Evolutionary conservation across 2,329 filamentous ascomycete genomes (phyloP), one percentile per base, ranked within the genome.

Genomic region (Pestalotiopsis sp.): DNA sequence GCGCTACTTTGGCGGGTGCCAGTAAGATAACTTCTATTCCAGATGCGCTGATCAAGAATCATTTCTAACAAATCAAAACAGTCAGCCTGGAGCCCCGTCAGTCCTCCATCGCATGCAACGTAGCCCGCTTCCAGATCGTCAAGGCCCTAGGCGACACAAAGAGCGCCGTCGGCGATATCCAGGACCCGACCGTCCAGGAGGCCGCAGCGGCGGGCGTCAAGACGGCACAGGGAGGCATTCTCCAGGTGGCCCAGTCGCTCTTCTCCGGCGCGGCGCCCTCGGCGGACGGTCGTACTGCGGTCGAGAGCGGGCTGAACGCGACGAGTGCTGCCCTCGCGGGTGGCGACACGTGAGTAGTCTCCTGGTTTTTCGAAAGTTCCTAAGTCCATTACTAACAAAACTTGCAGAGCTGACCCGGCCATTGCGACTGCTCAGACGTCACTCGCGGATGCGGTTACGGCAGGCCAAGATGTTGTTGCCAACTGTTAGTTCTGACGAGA

Each of bases 121-220:
- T 45, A 4, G 69, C 69, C 11, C 69, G 69, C 6, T 23, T 67
- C 14, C 67, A 66, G 12, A 70, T 70, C 60, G 64, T 70, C 59
- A 59, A 57, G 36, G 69, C 69, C 25, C 58, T 70, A 12, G 60
- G 64, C 41, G 60, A 70, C 52, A 69, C 69, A 36, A 56, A 68
- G 59, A 57, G 64, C 36, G 56, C 67, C 38, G 67, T 69, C 4
- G 69, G n/a, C n/a, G 25, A 67, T 7, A 70, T 70, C 39, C 59
- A 68, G 25, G 69, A 70, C 58, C 20, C 69, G 5, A 27, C 64
- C 25, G 69, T 70, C 3, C 62, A 66, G 39, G 20, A 59, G 25
- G 67, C 67, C 7, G 67, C 69, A n/a, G 38, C 67, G 49, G 68
- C 69, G 2, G 69, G 64, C 11, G 57, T 70, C 6, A 31, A 70